These are phyloP conservation scores for Monilinia fructigena DNA, from an alignment of 2,329 filamentous ascomycete genomes.

Conservation along the genomic window DNA sequence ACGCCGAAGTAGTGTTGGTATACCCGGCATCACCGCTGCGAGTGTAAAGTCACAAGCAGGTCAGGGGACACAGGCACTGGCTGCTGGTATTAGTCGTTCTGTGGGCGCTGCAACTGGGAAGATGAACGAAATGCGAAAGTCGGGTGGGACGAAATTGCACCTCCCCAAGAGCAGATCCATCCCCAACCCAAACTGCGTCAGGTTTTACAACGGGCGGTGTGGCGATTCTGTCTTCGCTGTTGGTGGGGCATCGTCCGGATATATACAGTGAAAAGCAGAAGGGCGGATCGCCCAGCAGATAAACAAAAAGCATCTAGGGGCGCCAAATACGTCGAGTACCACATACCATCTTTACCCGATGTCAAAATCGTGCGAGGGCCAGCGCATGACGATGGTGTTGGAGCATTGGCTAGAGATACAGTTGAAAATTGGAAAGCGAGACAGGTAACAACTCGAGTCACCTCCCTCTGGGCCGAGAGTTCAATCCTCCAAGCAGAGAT, in stretches of 20 bases:
- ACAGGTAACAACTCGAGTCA: conserved; percentile 38
- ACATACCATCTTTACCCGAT: conserved; percentile 62
- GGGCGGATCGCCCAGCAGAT: conserved; percentile 53
- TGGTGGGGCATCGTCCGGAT: conserved; percentile 65
- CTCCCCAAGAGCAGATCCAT: conserved; percentile 56
- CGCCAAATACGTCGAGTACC: conserved; percentile 54
- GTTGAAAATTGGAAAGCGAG: conserved; percentile 41
- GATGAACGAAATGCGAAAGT: conserved; percentile 70
- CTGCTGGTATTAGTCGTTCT: conserved; percentile 71
- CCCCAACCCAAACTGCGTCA: conserved; percentile 59
- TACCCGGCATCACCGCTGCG: conserved; percentile 35
- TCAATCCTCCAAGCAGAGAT: conserved; percentile 79
- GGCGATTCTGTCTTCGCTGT: conserved; percentile 63
- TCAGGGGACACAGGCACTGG: conserved; percentile 70
- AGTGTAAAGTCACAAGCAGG: conserved; percentile 52
- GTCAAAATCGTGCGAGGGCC: conserved; percentile 56
- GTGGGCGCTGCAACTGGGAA: conserved; percentile 68
- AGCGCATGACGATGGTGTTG: conserved; percentile 44
- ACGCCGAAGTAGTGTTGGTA: conserved; percentile 38
- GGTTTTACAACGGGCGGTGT: conserved; percentile 63
- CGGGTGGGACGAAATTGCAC: conserved; percentile 71
- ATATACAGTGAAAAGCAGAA: conserved; percentile 49
- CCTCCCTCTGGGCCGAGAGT: conserved; percentile 51
- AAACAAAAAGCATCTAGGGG: conserved; percentile 54
- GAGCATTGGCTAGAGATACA: conserved; percentile 36